These are phyloP conservation scores for Cladosporium sp. DNA, from an alignment of 2,329 filamentous ascomycete species.

Conservation along the genomic window DNA sequence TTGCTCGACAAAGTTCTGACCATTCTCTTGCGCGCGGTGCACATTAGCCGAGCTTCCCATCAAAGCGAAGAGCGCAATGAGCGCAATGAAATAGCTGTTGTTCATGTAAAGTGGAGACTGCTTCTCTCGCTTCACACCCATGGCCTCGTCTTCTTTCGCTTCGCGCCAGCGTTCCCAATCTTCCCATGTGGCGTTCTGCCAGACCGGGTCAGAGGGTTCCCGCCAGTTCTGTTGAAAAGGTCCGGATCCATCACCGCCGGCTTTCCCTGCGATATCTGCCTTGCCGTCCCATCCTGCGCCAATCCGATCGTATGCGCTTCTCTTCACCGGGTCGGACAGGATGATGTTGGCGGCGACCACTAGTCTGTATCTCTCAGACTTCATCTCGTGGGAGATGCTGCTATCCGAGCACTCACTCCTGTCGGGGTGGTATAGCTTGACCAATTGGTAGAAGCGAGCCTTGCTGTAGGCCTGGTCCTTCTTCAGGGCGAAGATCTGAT, in stretches of 20 bases:
- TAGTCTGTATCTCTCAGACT: slow-evolving; percentile 86
- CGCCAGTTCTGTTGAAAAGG: slow-evolving; percentile 37
- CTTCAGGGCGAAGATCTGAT: slow-evolving; percentile 75
- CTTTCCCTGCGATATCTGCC: slow-evolving; percentile 34
- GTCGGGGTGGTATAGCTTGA: slow-evolving; percentile 96
- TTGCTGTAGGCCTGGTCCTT: slow-evolving; percentile 75
- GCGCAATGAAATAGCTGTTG: slow-evolving; percentile 72
- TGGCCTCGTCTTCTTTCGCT: slow-evolving; percentile 30
- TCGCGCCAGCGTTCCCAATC: slow-evolving; percentile 86
- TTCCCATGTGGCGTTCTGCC: slow-evolving; percentile 90
- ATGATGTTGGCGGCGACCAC: slow-evolving; percentile 86
- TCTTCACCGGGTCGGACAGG: slow-evolving; percentile 76
- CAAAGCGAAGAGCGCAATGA: slow-evolving; percentile 70
- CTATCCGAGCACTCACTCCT: slow-evolving; percentile 47
- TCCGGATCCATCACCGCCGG: slow-evolving; percentile 29
- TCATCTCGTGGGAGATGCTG: slow-evolving; percentile 60
- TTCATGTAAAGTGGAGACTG: slow-evolving; percentile 67
- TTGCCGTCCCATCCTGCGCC: slow-evolving; percentile 75
- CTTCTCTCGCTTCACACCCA: slow-evolving; percentile 40
- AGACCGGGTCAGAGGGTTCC: slow-evolving; percentile 50
- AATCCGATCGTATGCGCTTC: slow-evolving; percentile 77
- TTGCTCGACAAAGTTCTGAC: slow-evolving; percentile 64
- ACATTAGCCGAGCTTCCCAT: slow-evolving; percentile 73
- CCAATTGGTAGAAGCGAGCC: slow-evolving; percentile 80
- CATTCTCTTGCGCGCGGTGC: slow-evolving; percentile 64